phyloP scores from a whole-genome alignment of 805 yeast genomes.

The Barnettozyma botsteinii region DNA sequence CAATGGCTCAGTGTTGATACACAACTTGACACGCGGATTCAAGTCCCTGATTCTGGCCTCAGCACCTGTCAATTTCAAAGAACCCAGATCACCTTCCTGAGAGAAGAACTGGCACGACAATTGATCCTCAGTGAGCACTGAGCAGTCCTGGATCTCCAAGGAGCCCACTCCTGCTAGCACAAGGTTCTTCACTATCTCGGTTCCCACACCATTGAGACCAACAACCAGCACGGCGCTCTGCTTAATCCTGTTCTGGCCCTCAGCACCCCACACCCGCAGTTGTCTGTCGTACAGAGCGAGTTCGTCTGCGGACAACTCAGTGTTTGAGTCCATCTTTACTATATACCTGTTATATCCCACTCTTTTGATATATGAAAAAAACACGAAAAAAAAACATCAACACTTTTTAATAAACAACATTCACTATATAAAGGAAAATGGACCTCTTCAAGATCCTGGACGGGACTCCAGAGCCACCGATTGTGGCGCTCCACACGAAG shows the following conservation, averaged over 20 bases:
- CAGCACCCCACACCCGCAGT: conserved; percentile 93
- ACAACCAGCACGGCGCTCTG: conserved; percentile 66
- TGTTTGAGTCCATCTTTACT: no score
- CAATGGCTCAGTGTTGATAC: conserved; percentile 32
- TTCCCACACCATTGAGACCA: conserved; percentile 71
- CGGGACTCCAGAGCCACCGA: conserved; percentile 79
- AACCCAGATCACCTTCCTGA: conserved; percentile 49
- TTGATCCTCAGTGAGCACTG: conserved; percentile 52
- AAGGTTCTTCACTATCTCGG: conserved; percentile 77
- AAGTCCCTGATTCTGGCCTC: conserved; percentile 56
- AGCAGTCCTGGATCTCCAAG: conserved; percentile 60
- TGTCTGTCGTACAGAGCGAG: conserved; percentile 92
- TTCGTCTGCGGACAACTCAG: conserved; percentile 51
- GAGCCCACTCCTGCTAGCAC: conserved; percentile 85
- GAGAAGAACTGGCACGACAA: conserved; percentile 72
- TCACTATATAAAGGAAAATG: conserved; percentile 36
- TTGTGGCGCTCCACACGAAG: conserved; percentile 35
- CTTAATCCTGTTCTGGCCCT: conserved; percentile 75
- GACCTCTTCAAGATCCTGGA: conserved; percentile 71
- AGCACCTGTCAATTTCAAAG: conserved; percentile 48
- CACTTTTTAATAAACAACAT: neutral
- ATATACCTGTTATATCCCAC: no score
- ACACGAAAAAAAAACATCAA: neutral
- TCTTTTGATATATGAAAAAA: no score
- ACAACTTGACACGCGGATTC: conserved; percentile 70